Evolutionary conservation across 495 filamentous ascomycete genomes (phyloP).

Genomic region (Lasiosphaeria miniovina): DNA sequence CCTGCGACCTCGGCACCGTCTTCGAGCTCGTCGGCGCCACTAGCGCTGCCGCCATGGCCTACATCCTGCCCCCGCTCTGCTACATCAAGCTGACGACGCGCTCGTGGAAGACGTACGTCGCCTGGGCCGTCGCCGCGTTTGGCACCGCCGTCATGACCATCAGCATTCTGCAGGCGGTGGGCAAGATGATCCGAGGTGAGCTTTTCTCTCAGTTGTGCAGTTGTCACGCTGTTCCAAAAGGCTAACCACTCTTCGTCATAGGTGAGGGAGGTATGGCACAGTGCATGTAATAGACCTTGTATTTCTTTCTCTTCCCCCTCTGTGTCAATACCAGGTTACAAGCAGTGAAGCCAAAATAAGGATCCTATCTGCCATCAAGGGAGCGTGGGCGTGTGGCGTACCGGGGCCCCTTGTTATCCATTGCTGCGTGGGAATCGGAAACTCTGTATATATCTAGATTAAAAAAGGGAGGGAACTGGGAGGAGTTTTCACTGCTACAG

Average conservation of each 20-base stretch:
- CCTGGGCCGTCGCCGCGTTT: conserved; percentile 68
- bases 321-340: too few relatives aligned
- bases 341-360: too few relatives aligned
- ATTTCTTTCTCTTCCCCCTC: too few relatives aligned
- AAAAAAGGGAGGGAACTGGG: too few relatives aligned
- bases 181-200: conserved; percentile 56
- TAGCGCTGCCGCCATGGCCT: conserved; percentile 87
- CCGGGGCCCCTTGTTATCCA: too few relatives aligned
- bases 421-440: too few relatives aligned
- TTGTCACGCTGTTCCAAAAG: not conserved
- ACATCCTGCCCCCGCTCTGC: conserved; percentile 91
- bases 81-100: conserved; percentile 86
- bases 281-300: conserved; percentile 13
- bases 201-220: not conserved
- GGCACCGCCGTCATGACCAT: conserved; percentile 80
- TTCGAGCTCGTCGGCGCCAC: conserved; percentile 96
- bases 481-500: too few relatives aligned
- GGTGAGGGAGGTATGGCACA: conserved; percentile 18
- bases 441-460: too few relatives aligned
- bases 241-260: conserved; percentile 6
- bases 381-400: too few relatives aligned
- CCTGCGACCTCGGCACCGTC: conserved; percentile 88
- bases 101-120: conserved; percentile 71
- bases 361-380: too few relatives aligned
- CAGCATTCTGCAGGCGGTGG: conserved; percentile 70